Evolutionary conservation across 345 rosid species (phyloP).

Genomic region (Conringia planisiliqua): DNA sequence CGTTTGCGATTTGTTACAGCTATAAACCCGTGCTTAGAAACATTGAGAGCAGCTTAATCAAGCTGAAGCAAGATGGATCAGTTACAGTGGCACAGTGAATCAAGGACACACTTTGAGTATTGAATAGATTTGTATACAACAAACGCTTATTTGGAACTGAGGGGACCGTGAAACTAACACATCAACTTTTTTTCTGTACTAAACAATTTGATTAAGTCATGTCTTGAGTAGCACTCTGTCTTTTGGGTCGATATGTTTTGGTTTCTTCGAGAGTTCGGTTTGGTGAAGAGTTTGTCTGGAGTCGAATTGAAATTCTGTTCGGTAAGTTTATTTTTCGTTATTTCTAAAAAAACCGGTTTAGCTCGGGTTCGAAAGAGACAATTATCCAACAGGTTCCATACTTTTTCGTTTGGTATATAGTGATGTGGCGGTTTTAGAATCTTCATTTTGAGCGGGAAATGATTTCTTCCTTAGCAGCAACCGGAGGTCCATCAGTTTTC

Average conservation of each 20-base stretch:
- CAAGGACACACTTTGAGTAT: not conserved
- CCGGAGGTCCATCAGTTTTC: slow-evolving; percentile 10
- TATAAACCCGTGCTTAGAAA: slow-evolving; percentile 82
- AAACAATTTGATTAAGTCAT: not conserved
- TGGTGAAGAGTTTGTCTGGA: not conserved
- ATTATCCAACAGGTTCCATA: too few relatives aligned
- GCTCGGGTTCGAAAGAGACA: too few relatives aligned
- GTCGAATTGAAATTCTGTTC: not conserved
- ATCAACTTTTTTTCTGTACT: not conserved
- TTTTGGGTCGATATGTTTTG: not conserved
- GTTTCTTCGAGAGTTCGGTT: not conserved
- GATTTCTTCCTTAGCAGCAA: slow-evolving; percentile 13
- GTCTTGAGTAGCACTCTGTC: too few relatives aligned
- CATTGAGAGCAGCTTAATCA: slow-evolving; percentile 77
- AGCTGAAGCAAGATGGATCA: slow-evolving; percentile 78
- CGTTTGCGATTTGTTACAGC: slow-evolving; percentile 39
- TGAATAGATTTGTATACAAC: slow-evolving; percentile 7
- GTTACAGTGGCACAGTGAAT: slow-evolving; percentile 39
- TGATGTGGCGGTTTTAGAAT: too few relatives aligned
- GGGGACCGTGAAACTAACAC: not conserved
- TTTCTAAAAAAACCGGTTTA: too few relatives aligned
- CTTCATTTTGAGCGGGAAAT: slow-evolving; percentile 31
- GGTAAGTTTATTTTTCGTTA: too few relatives aligned
- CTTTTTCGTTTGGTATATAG: too few relatives aligned
- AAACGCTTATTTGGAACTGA: not conserved